Percentiles rank a stretch among this genome's conserved stretches.
Evolutionary conservation across 192 early-diverging fungal species (phyloP).

Genomic region (Entophlyctis luteolus): DNA sequence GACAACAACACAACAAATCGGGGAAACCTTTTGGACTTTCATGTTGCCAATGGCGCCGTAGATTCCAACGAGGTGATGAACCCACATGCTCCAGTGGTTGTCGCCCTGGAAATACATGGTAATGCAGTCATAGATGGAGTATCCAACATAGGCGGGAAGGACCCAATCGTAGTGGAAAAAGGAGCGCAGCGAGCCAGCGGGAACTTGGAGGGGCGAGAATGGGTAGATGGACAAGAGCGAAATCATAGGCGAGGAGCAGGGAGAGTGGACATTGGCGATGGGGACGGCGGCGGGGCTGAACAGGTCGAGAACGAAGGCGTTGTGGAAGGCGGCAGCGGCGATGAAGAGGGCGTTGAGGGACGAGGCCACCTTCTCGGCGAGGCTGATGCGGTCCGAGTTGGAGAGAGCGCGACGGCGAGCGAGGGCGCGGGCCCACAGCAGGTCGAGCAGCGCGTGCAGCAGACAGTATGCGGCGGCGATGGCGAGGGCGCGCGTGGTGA

Average conservation of each 20-base stretch:
- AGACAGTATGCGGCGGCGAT: not conserved
- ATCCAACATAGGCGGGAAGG: conserved; percentile 15
- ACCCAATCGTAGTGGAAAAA: conserved; percentile 11
- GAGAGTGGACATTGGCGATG: not conserved
- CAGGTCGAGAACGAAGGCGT: not conserved
- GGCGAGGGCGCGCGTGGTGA: not conserved
- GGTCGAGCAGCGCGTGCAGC: conserved; percentile 5
- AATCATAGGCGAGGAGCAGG: conserved; percentile 8
- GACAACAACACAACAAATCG: not conserved
- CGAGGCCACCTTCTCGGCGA: conserved; percentile 15
- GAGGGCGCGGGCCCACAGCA: not conserved
- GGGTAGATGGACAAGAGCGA: conserved; percentile 1
- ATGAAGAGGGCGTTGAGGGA: conserved; percentile 11
- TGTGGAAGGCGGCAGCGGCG: conserved; percentile 1
- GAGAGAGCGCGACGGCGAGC: not conserved
- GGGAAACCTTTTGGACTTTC: not conserved
- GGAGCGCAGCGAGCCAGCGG: not conserved
- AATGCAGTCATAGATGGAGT: conserved; percentile 18
- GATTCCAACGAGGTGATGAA: conserved; percentile 20
- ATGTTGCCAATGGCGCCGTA: conserved; percentile 11
- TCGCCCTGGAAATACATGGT: conserved; percentile 28
- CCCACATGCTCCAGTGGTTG: conserved; percentile 29
- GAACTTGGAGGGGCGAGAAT: not conserved
- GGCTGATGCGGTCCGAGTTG: conserved; percentile 16
- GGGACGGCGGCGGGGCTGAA: not conserved